Base-by-base conservation (phyloP, 2,329 filamentous ascomycete genomes). In the Cladosporium sp. region DNA sequence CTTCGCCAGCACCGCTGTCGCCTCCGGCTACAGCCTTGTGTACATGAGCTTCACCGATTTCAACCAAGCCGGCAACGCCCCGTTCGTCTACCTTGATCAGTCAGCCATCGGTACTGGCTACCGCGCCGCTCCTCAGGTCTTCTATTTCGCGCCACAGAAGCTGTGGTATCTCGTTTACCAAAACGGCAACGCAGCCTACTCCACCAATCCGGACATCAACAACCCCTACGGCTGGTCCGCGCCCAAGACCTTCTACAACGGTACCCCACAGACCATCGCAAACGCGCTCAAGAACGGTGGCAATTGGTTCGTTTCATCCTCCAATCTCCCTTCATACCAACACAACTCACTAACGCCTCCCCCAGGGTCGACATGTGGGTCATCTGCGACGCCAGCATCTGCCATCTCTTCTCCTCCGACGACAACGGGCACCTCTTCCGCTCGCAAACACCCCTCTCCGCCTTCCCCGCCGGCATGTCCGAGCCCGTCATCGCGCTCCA, bases 91-190 rank as follows among this genome's bases (percentile, higher is more conserved):
- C 56, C 66, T 74, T 9, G 70, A 72, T 41, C 63, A 70, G 49
- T 59, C 65, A 1, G 54, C 59, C 10, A 66, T 74, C n/a, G 70
- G 70, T 7, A 58, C 63, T 0, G 71, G 70, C 3, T 74, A 72
- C 58, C 66, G 69, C 7, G 71, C 71, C 10, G 71, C 71, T 3
- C 71, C 70, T 1, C 50, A 73, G 49, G 66, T 74, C 31, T 73
- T 74, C 59, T 74, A 67, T 61, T 72, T 73, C 28, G 67, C 58
- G 14, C 70, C 71, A 0, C 70, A 74, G 28, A 67, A 68, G 31
- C 62, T 71, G 8, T 73, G 70, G 71, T 73, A 73, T 52, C 65
- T 73, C 13, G 59, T 74, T 54, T 73, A 64, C 58, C 70, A 73
- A 55, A 70, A 73, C 57, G 68, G 63, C 54, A 73, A 74, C 49